These are phyloP conservation scores for Coprinellus micaceus DNA, from an alignment of 768 basidiomycete species.

Conservation along the genomic window DNA sequence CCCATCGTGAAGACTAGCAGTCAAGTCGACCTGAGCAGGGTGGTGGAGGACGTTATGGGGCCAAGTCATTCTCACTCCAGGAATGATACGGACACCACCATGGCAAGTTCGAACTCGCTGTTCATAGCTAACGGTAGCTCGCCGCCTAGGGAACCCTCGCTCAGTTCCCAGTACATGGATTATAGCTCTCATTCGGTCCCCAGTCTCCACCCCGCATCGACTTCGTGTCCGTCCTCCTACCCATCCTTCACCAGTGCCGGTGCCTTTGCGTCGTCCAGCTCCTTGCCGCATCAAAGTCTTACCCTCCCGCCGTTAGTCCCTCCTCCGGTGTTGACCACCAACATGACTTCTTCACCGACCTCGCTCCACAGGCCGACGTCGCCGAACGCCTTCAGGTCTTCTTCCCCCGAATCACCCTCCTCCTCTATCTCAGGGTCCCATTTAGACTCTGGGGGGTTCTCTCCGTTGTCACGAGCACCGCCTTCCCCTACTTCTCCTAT, in stretches of 20 bases:
- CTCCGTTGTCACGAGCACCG: too few species aligned
- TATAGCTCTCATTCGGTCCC: background rate
- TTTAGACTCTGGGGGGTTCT: too few species aligned
- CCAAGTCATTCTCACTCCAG: conserved; percentile 14
- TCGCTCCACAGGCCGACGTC: background rate
- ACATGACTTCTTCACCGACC: background rate
- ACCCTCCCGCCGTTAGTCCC: background rate
- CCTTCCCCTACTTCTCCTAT: background rate
- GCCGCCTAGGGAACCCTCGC: background rate
- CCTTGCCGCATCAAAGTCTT: too few species aligned
- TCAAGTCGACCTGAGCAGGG: conserved; percentile 33
- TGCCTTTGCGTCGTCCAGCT: background rate
- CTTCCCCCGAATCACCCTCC: background rate
- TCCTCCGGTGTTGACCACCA: background rate
- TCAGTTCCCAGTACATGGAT: conserved; percentile 4
- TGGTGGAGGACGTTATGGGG: conserved; percentile 51
- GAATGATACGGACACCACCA: background rate
- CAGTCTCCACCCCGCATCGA: background rate
- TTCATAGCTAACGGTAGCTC: background rate
- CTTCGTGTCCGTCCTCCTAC: background rate
- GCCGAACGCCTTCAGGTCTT: background rate
- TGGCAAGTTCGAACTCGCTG: background rate
- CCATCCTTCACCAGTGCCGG: background rate
- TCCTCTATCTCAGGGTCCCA: too few species aligned
- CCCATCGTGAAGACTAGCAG: conserved; percentile 32